These are phyloP conservation scores for Mycena galericulata DNA, from an alignment of 768 basidiomycete genomes.

Conservation along the genomic window DNA sequence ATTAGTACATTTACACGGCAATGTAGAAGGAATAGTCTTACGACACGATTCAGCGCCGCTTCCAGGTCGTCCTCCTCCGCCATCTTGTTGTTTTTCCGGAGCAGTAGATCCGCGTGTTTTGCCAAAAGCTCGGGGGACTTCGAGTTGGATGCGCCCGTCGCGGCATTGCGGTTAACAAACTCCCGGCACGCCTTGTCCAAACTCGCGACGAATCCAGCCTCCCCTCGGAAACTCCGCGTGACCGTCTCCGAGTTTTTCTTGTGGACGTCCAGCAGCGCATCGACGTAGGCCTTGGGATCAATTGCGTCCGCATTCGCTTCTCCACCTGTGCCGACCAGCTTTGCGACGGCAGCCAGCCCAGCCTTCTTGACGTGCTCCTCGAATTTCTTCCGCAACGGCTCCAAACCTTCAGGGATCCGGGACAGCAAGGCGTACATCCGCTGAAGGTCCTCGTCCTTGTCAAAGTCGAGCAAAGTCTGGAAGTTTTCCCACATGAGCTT, in stretches of 20 bases:
- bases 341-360: conserved; percentile 85
- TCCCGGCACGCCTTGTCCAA: conserved; percentile 96
- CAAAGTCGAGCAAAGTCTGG: conserved; percentile 89
- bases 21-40: conserved; percentile 52
- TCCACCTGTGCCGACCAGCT: conserved; percentile 70
- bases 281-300: conserved; percentile 95
- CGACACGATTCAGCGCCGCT: conserved; percentile 89
- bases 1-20: conserved; percentile 40
- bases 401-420: conserved; percentile 90
- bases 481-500: conserved; percentile 94
- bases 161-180: conserved; percentile 94
- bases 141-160: conserved; percentile 85
- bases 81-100: conserved; percentile 96
- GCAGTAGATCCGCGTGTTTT: conserved; percentile 88
- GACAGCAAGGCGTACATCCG: conserved; percentile 95
- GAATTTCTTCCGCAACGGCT: conserved; percentile 91
- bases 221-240: conserved; percentile 88
- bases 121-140: conserved; percentile 95
- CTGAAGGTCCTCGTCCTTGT: conserved; percentile 94
- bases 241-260: conserved; percentile 93
- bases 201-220: conserved; percentile 93
- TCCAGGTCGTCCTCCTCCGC: conserved; percentile 93
- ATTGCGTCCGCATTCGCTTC: conserved; percentile 64
- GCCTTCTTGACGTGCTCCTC: conserved; percentile 96
- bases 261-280: conserved; percentile 91